A percentile compares a stretch with the other conserved stretches of the same genome.
Evolutionary conservation across 2,329 filamentous ascomycete genomes (phyloP).

Genomic region (Penicillium corylophilum): DNA sequence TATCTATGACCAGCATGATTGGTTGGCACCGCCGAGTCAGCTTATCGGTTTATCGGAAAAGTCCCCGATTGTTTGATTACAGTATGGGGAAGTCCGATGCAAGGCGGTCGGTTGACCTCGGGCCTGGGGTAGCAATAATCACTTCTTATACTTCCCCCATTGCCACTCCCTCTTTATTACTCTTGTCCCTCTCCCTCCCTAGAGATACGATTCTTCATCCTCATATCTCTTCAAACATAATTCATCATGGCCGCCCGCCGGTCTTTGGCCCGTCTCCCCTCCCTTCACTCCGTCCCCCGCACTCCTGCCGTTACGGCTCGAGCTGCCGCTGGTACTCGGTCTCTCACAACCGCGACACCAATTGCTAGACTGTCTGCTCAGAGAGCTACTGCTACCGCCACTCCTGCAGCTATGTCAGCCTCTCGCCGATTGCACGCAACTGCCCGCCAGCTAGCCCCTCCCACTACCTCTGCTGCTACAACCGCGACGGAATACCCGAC

Average conservation of each 20-base stretch:
- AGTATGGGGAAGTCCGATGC: slow-evolving; percentile 12
- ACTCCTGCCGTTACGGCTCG: slow-evolving; percentile 29
- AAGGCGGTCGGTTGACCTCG: slow-evolving; percentile 23
- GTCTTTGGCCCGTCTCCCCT: slow-evolving; percentile 38
- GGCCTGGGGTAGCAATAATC: slow-evolving; percentile 21
- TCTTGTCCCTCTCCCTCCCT: neutral
- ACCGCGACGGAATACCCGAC: slow-evolving; percentile 57
- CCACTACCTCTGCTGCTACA: slow-evolving; percentile 50
- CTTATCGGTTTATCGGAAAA: slow-evolving; percentile 15
- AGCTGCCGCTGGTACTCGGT: slow-evolving; percentile 25
- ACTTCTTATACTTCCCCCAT: slow-evolving; percentile 9
- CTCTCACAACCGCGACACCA: slow-evolving; percentile 26
- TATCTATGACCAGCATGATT: slow-evolving; percentile 6
- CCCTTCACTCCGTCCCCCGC: slow-evolving; percentile 41
- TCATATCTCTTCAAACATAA: neutral
- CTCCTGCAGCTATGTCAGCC: slow-evolving; percentile 26
- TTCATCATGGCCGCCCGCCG: slow-evolving; percentile 40
- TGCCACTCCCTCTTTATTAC: slow-evolving; percentile 1
- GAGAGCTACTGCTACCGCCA: slow-evolving; percentile 15
- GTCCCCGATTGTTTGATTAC: slow-evolving; percentile 14
- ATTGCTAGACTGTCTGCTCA: slow-evolving; percentile 18
- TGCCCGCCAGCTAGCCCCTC: slow-evolving; percentile 50
- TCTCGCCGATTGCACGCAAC: slow-evolving; percentile 53
- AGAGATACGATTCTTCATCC: neutral
- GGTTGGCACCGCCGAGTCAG: slow-evolving; percentile 16